phyloP scores from a whole-genome alignment of 2,329 filamentous ascomycete species.

The Fusarium longipes region DNA sequence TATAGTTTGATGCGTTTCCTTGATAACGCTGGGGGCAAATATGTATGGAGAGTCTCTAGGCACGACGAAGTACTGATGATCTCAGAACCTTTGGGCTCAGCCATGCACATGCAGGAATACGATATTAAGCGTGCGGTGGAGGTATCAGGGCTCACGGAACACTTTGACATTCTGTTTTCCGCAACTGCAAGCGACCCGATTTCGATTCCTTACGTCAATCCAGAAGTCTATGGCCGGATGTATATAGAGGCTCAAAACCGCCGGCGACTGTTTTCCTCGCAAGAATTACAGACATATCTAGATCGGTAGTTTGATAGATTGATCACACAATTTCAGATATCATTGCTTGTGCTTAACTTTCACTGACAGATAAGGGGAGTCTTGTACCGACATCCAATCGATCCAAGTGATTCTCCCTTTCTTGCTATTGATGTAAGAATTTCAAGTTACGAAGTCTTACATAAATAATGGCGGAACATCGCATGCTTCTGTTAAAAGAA shows the following conservation, averaged over 20 bases:
- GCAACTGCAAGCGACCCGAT: neutral
- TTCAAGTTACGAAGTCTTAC: too few relatives aligned
- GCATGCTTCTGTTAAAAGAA: too few relatives aligned
- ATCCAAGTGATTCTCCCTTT: too few relatives aligned
- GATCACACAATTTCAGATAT: neutral
- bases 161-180: neutral
- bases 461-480: too few relatives aligned
- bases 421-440: too few relatives aligned
- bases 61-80: neutral
- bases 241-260: neutral
- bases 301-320: too few relatives aligned
- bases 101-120: neutral
- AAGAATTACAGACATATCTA: too few relatives aligned
- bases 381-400: too few relatives aligned
- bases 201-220: neutral
- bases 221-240: neutral
- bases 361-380: too few relatives aligned
- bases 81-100: neutral
- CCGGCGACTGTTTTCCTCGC: neutral
- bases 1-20: slow-evolving; percentile 1
- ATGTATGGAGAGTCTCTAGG: neutral
- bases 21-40: neutral
- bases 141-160: neutral
- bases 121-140: neutral
- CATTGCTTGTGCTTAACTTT: neutral